Evolutionary conservation across 2,329 filamentous ascomycete genomes (phyloP).

Genomic region (Fusarium sororula): DNA sequence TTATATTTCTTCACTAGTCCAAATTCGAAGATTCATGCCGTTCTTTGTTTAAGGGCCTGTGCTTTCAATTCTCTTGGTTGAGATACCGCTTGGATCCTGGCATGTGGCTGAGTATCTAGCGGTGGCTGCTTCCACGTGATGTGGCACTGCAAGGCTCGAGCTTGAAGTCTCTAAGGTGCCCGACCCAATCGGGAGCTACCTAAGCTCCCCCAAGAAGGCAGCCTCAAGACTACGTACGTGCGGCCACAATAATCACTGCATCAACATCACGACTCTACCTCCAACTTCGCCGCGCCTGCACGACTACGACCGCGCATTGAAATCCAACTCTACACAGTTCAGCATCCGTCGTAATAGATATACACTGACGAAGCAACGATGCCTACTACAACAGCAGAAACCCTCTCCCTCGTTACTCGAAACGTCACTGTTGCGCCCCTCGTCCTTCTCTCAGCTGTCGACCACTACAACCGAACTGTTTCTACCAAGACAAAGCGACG

Average conservation of each 20-base stretch:
- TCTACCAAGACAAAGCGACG: slow-evolving; percentile 86
- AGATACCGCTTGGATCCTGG: not conserved
- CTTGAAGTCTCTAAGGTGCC: slow-evolving; percentile 20
- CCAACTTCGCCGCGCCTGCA: slow-evolving; percentile 28
- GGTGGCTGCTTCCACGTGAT: slow-evolving; percentile 32
- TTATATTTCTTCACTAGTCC: not conserved
- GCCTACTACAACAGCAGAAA: slow-evolving; percentile 97
- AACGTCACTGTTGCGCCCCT: slow-evolving; percentile 97
- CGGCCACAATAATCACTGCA: slow-evolving; percentile 35
- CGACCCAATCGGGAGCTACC: slow-evolving; percentile 44
- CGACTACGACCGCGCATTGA: slow-evolving; percentile 30
- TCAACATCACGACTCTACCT: slow-evolving; percentile 32
- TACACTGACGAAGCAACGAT: slow-evolving; percentile 62
- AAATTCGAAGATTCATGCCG: not conserved
- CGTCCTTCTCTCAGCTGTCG: slow-evolving; percentile 96
- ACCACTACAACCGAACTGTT: slow-evolving; percentile 94
- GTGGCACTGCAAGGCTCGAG: slow-evolving; percentile 28
- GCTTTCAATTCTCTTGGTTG: not conserved
- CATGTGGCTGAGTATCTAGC: slow-evolving; percentile 10
- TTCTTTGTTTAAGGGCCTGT: not conserved
- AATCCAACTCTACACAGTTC: slow-evolving; percentile 4
- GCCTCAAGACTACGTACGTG: slow-evolving; percentile 47
- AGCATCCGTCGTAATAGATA: slow-evolving; percentile 23
- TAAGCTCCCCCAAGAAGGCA: slow-evolving; percentile 45
- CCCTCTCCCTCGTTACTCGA: slow-evolving; percentile 90